A percentile compares a stretch with the other conserved stretches of the same genome.
These are phyloP conservation scores for Apiotrichum gracile DNA, from an alignment of 1,284 basidiomycete genomes.

Conservation along the genomic window DNA sequence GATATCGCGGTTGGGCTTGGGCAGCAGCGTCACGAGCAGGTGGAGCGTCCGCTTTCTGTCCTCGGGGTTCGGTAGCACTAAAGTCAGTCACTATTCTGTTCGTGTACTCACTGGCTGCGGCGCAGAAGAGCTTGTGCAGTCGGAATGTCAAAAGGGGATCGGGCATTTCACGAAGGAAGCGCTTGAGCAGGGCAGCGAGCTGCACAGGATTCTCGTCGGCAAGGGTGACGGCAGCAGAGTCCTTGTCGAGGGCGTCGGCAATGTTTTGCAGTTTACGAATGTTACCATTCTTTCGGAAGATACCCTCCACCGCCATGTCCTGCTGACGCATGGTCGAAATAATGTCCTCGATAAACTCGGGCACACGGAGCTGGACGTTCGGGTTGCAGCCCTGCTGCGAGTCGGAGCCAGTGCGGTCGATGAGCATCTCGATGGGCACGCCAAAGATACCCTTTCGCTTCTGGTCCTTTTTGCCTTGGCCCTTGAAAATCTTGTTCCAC, in stretches of 20 bases:
- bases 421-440: constrained; percentile 84
- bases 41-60: constrained; percentile 82
- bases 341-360: constrained; percentile 96
- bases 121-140: constrained; percentile 80
- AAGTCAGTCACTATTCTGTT: background rate
- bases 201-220: constrained; percentile 95
- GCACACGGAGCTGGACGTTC: constrained; percentile 77
- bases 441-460: constrained; percentile 93
- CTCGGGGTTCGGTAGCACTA: constrained; percentile 67
- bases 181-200: constrained; percentile 91
- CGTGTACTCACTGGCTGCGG: constrained; percentile 67
- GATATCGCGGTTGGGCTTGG: constrained; percentile 90
- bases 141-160: constrained; percentile 95
- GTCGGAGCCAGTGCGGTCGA: constrained; percentile 93
- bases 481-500: constrained; percentile 96
- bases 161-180: constrained; percentile 92
- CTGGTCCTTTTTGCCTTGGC: constrained; percentile 71
- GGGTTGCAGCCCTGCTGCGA: constrained; percentile 77
- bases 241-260: constrained; percentile 87
- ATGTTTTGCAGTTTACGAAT: constrained; percentile 87
- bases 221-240: constrained; percentile 81
- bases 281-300: constrained; percentile 98
- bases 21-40: constrained; percentile 78
- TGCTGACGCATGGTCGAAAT: constrained; percentile 98
- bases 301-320: constrained; percentile 99